phyloP scores from a whole-genome alignment of 805 yeast species.

The Yamadazyma akitaensis region DNA sequence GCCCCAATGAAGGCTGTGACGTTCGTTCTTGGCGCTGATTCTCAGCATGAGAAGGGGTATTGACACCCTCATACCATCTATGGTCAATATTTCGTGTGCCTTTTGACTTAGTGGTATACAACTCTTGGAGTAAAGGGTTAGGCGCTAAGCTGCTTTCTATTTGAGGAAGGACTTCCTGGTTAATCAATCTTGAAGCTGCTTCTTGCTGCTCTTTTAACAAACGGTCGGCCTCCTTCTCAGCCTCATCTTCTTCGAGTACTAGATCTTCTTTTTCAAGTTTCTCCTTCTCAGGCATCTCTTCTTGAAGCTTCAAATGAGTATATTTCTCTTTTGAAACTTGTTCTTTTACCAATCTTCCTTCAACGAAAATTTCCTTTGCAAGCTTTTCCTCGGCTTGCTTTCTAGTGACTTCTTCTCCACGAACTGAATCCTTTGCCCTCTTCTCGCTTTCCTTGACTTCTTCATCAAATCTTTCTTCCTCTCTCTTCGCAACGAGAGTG shows the following conservation, averaged over 20 bases:
- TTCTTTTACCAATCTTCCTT: constrained; percentile 4
- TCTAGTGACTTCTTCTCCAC: background rate
- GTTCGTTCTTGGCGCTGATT: background rate
- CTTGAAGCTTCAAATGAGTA: background rate
- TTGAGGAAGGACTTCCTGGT: background rate
- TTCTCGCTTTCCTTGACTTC: background rate
- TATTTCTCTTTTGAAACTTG: constrained; percentile 9
- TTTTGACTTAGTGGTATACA: constrained; percentile 1
- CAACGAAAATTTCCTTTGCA: constrained; percentile 6
- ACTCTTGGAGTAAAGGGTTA: constrained; percentile 7
- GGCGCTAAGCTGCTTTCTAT: background rate
- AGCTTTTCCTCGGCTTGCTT: background rate
- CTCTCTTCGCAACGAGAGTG: constrained; percentile 5
- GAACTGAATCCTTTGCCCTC: background rate
- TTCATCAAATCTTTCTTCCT: background rate
- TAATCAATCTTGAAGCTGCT: background rate
- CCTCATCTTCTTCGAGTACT: constrained; percentile 13
- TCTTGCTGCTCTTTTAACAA: constrained; percentile 5
- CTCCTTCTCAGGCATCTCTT: constrained; percentile 9
- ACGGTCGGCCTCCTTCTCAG: constrained; percentile 10
- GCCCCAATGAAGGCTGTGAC: background rate
- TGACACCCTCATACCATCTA: constrained; percentile 2
- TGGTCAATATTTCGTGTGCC: constrained; percentile 7
- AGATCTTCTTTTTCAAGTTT: constrained; percentile 7
- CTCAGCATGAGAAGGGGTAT: background rate